A percentile compares a stretch with the other conserved stretches of the same genome.
phyloP scores from a whole-genome alignment of 768 basidiomycete species.

The Sporobolomyces roseus region DNA sequence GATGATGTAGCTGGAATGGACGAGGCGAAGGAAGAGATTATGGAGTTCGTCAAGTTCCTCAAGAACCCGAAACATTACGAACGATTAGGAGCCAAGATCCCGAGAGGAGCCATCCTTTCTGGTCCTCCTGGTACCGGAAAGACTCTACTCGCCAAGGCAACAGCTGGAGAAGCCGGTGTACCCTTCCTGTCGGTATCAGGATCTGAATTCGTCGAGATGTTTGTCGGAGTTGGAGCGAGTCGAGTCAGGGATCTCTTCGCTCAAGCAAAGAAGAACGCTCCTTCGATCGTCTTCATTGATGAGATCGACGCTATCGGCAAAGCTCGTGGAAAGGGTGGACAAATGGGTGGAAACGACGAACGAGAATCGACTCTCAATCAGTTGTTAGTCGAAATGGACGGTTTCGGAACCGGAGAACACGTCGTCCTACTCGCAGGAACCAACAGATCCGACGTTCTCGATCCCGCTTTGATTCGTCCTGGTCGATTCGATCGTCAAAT shows the following conservation, averaged over 20 bases:
- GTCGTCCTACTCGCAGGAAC: conserved; percentile 95
- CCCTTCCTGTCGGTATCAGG: conserved; percentile 98
- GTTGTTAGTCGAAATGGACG: conserved; percentile 98
- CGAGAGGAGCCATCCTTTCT: conserved; percentile 87
- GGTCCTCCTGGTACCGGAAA: conserved; percentile 98
- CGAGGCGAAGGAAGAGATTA: conserved; percentile 99
- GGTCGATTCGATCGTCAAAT: conserved; percentile 98
- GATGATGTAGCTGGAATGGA: conserved; percentile 98
- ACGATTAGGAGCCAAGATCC: conserved; percentile 95
- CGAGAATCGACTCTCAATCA: conserved; percentile 97
- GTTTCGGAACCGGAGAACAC: conserved; percentile 94
- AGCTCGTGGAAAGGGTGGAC: conserved; percentile 70
- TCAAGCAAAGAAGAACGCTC: conserved; percentile 94
- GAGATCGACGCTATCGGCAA: conserved; percentile 99
- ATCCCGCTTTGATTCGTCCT: conserved; percentile 89
- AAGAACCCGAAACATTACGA: conserved; percentile 94
- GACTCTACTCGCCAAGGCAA: conserved; percentile 94
- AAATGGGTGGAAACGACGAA: conserved; percentile 92
- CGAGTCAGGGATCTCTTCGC: conserved; percentile 96
- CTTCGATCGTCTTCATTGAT: conserved; percentile 97
- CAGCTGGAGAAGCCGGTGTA: conserved; percentile 94
- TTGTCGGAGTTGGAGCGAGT: conserved; percentile 96
- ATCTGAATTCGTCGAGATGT: conserved; percentile 99
- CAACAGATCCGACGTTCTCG: conserved; percentile 93
- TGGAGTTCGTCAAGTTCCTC: conserved; percentile 99